phyloP scores from a whole-genome alignment of 108 stramenopile genomes.

The Bacterosira constricta region DNA sequence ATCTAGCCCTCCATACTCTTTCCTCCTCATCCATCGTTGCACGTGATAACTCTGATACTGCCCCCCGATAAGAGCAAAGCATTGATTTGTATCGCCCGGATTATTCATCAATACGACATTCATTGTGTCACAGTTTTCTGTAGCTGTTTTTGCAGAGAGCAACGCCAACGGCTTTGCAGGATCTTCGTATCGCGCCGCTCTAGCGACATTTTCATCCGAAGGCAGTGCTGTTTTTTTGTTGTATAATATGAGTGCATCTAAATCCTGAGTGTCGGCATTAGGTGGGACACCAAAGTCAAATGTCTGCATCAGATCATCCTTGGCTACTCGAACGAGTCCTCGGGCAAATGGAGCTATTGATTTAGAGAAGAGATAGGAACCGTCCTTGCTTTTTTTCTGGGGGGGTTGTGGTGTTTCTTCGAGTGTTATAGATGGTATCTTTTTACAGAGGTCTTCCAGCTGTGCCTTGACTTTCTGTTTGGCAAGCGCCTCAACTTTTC shows the following conservation, averaged over 20 bases:
- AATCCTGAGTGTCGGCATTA: conserved; percentile 17
- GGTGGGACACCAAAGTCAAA: conserved; percentile 44
- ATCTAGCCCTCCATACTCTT: conserved; percentile 11
- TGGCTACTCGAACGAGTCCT: conserved; percentile 32
- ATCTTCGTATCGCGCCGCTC: conserved; percentile 11
- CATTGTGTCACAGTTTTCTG: conserved; percentile 49
- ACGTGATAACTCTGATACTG: conserved; percentile 50
- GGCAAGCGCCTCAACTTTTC: conserved; percentile 18
- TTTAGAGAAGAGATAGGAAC: conserved; percentile 10
- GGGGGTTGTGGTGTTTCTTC: neutral
- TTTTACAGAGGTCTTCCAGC: conserved; percentile 7
- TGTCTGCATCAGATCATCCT: conserved; percentile 20
- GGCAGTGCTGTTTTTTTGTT: conserved; percentile 28
- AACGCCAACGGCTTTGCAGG: conserved; percentile 15
- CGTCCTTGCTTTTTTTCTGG: neutral
- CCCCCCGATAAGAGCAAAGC: conserved; percentile 31
- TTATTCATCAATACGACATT: conserved; percentile 48
- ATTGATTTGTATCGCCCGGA: conserved; percentile 24
- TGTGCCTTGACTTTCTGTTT: conserved; percentile 6
- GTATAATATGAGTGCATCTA: conserved; percentile 48
- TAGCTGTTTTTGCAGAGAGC: conserved; percentile 31
- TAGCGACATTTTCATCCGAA: conserved; percentile 7
- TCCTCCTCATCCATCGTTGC: conserved; percentile 44
- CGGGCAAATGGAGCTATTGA: conserved; percentile 21
- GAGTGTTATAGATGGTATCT: neutral